Conservation (phyloP, 768 basidiomycete species). For the Collybiopsis confluens region DNA sequence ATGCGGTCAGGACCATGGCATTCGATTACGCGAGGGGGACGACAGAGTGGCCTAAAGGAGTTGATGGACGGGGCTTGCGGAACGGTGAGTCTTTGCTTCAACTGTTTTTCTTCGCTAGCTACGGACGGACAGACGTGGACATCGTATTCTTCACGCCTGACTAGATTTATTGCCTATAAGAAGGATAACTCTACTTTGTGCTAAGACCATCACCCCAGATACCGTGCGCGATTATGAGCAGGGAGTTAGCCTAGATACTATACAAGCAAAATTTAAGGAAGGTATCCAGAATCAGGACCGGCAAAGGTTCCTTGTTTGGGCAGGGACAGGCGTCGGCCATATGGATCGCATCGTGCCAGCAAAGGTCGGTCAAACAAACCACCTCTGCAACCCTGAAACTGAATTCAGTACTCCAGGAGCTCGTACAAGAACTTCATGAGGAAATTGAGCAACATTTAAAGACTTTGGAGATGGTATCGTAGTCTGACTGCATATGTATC, state of each 20-base stretch:
- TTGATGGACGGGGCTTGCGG: slow-evolving; percentile 59
- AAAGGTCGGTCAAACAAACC: slow-evolving; percentile 28
- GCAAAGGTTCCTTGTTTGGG: slow-evolving; percentile 59
- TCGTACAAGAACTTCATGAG: slow-evolving; percentile 47
- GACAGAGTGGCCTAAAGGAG: slow-evolving; percentile 53
- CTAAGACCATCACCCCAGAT: no score
- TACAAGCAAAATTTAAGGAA: slow-evolving; percentile 42
- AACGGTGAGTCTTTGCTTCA: slow-evolving; percentile 35
- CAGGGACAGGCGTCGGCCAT: slow-evolving; percentile 60
- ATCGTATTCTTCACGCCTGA: no score
- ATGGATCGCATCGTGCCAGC: slow-evolving; percentile 42
- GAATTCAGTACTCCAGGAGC: slow-evolving; percentile 39
- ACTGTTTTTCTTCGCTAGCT: no score
- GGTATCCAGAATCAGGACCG: slow-evolving; percentile 42
- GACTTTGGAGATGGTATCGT: slow-evolving; percentile 15
- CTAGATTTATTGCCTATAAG: no score
- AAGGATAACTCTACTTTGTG: no score
- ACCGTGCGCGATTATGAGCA: slow-evolving; percentile 55
- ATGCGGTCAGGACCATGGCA: slow-evolving; percentile 55
- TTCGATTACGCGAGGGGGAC: slow-evolving; percentile 58
- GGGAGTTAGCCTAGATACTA: slow-evolving; percentile 37
- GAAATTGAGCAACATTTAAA: slow-evolving; percentile 38
- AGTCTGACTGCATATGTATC: no score
- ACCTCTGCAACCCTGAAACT: no score
- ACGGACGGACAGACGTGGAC: not conserved